Conservation (phyloP, 1,284 basidiomycete species). For the Malassezia brasiliensis region DNA sequence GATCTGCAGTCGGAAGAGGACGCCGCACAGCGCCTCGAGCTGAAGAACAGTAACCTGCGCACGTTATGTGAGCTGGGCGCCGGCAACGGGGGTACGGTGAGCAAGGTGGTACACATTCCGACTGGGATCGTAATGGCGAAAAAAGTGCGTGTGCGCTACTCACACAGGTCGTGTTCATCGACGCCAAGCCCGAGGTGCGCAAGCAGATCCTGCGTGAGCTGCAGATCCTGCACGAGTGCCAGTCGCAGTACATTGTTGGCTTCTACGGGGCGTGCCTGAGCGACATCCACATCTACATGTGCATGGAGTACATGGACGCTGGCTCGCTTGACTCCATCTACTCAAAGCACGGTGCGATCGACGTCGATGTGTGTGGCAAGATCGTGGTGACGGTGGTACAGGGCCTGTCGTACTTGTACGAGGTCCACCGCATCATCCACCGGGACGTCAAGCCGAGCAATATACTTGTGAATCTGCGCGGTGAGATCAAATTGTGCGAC, state of each 20-base stretch:
- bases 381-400: slow-evolving; percentile 86
- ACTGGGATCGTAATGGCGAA: slow-evolving; percentile 44
- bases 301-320: slow-evolving; percentile 91
- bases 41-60: slow-evolving; percentile 51
- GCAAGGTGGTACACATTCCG: slow-evolving; percentile 56
- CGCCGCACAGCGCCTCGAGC: slow-evolving; percentile 48
- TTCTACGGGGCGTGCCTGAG: slow-evolving; percentile 92
- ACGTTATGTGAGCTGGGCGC: slow-evolving; percentile 80
- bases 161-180: slow-evolving; percentile 71
- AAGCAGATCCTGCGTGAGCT: slow-evolving; percentile 96
- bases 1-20: slow-evolving; percentile 32
- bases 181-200: slow-evolving; percentile 89
- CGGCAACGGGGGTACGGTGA: slow-evolving; percentile 95
- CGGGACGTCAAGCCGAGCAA: slow-evolving; percentile 99
- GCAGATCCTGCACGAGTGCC: slow-evolving; percentile 96
- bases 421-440: slow-evolving; percentile 97
- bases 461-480: slow-evolving; percentile 83
- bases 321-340: slow-evolving; percentile 75
- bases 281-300: slow-evolving; percentile 96
- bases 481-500: slow-evolving; percentile 96
- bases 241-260: slow-evolving; percentile 82
- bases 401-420: slow-evolving; percentile 94
- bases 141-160: slow-evolving; percentile 51
- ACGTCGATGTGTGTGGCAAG: slow-evolving; percentile 76
- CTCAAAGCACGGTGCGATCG: slow-evolving; percentile 79